phyloP scores from a whole-genome alignment of 352 stramenopile genomes.

The Pythium plurisporium region DNA sequence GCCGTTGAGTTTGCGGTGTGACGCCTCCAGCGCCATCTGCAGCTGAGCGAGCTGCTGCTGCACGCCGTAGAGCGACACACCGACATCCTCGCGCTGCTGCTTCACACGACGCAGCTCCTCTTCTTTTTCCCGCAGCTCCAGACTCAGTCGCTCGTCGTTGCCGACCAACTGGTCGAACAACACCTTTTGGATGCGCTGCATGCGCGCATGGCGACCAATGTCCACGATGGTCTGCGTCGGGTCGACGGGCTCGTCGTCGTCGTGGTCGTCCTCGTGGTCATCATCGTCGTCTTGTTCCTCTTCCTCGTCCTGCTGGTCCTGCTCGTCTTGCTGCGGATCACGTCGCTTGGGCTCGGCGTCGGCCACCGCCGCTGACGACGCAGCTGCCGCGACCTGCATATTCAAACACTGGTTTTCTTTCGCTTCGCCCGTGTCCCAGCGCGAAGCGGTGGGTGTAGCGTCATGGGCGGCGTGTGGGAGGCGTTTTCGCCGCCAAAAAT shows the following conservation, averaged over 20 bases:
- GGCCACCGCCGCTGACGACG: background rate
- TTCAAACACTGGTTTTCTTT: background rate
- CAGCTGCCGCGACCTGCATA: background rate
- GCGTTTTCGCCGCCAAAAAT: background rate
- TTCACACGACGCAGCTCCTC: conserved; percentile 68
- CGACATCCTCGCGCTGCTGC: conserved; percentile 80
- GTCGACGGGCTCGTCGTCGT: conserved; percentile 57
- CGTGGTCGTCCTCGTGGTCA: conserved; percentile 41
- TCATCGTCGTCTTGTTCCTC: conserved; percentile 38
- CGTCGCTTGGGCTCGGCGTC: background rate
- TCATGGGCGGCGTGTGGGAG: too few species aligned
- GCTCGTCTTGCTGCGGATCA: background rate
- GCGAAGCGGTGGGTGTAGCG: too few species aligned
- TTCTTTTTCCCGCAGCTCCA: conserved; percentile 76
- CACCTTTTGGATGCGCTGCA: conserved; percentile 85
- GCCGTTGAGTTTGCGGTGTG: conserved; percentile 63
- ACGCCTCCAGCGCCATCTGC: conserved; percentile 86
- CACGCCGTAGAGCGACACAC: conserved; percentile 91
- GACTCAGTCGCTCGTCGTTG: conserved; percentile 64
- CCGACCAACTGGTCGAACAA: conserved; percentile 72
- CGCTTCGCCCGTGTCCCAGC: background rate
- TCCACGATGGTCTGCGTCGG: conserved; percentile 79
- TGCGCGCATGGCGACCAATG: conserved; percentile 69
- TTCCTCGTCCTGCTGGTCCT: conserved; percentile 17
- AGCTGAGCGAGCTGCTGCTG: conserved; percentile 94